A percentile compares a stretch with the other conserved stretches of the same genome.
phyloP scores from a whole-genome alignment of 208 protist genomes.

The Wallacemonas collosoma region DNA sequence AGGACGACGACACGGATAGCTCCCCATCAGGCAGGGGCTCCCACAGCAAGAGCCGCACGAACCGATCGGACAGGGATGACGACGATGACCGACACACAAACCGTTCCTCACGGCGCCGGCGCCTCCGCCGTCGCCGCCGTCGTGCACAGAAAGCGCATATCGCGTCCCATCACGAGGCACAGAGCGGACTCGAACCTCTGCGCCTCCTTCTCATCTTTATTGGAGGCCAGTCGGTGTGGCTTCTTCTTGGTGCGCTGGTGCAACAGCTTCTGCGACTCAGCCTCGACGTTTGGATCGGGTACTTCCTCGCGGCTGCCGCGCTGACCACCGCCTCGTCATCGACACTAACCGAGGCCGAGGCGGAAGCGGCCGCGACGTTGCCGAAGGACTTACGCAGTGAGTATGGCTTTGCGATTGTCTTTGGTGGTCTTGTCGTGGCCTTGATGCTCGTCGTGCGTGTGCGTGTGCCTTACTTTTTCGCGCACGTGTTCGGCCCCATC shows the following conservation, averaged over 20 bases:
- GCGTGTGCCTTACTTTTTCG: constrained; percentile 16
- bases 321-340: not conserved
- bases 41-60: not conserved
- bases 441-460: constrained; percentile 27
- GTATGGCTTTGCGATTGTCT: constrained; percentile 14
- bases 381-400: constrained; percentile 1
- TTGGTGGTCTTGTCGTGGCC: constrained; percentile 1
- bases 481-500: constrained; percentile 35
- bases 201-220: constrained; percentile 31
- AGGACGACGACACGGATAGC: not conserved
- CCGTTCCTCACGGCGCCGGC: not conserved
- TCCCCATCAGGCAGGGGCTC: not conserved
- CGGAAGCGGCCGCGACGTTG: not conserved
- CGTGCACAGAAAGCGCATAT: constrained; percentile 14
- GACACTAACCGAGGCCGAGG: not conserved
- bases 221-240: constrained; percentile 48
- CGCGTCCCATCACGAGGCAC: constrained; percentile 13
- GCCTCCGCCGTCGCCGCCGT: constrained; percentile 1
- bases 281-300: constrained; percentile 51
- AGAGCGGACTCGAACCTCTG: constrained; percentile 6
- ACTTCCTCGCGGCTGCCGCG: constrained; percentile 39
- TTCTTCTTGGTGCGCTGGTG: constrained; percentile 31
- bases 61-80: not conserved
- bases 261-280: constrained; percentile 47
- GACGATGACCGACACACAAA: not conserved